These are phyloP conservation scores for Sporisorium exsertum DNA, from an alignment of 1,284 basidiomycete genomes.

Conservation along the genomic window DNA sequence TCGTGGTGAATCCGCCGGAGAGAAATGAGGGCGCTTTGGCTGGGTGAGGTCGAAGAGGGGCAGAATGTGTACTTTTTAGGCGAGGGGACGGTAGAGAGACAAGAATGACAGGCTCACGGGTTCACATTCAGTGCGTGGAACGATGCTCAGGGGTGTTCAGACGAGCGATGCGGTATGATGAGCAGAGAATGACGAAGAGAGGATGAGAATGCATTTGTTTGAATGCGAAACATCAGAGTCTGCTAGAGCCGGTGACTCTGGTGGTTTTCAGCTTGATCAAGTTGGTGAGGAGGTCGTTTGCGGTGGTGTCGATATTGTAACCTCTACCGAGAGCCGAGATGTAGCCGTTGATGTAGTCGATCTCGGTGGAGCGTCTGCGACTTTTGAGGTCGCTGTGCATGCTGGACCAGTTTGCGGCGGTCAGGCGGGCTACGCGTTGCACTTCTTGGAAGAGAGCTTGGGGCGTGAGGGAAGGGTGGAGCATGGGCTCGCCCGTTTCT, in stretches of 20 bases:
- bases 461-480: slow-evolving; percentile 53
- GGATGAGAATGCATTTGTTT: neutral
- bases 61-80: neutral
- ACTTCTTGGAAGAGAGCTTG: slow-evolving; percentile 58
- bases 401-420: slow-evolving; percentile 60
- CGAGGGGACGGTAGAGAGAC: neutral
- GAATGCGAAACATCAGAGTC: slow-evolving; percentile 10
- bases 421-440: slow-evolving; percentile 47
- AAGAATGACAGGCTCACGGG: neutral
- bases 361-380: slow-evolving; percentile 55
- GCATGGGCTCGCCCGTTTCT: slow-evolving; percentile 50
- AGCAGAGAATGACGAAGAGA: neutral
- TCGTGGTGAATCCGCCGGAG: slow-evolving; percentile 37
- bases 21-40: slow-evolving; percentile 30
- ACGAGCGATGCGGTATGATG: neutral
- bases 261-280: slow-evolving; percentile 74
- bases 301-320: slow-evolving; percentile 76
- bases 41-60: neutral
- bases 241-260: slow-evolving; percentile 36
- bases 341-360: slow-evolving; percentile 87
- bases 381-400: slow-evolving; percentile 62
- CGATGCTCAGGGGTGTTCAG: neutral
- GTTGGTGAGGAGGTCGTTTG: slow-evolving; percentile 76
- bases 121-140: neutral
- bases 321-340: slow-evolving; percentile 77